Base-by-base conservation (phyloP, 2,329 filamentous ascomycete genomes). In the Monosporascus sp. region DNA sequence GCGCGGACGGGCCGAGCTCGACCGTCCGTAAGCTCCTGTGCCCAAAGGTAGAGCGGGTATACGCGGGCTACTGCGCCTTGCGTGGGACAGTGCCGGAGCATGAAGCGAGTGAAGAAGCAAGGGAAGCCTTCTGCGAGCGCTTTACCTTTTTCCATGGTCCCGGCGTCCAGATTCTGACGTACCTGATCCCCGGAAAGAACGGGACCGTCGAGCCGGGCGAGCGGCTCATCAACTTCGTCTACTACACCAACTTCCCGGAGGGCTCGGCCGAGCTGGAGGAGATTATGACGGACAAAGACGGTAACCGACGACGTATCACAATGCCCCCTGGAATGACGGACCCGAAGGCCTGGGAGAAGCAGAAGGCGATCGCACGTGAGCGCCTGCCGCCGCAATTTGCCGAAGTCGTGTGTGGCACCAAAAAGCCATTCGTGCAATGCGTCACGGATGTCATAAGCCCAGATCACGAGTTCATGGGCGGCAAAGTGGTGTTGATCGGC, bases 201-300 rank as follows among this genome's bases (percentile, higher is more conserved):
- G 75, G 75, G 2, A 67, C 66, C 2, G 59, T 75, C 5, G 64
- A 70, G 47, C 68, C 64, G 0, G 74, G 73, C 3, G 54, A 70
- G 20, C 68, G 74, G 0, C 69, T 73, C 16, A 66, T 76, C 50
- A 78, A 76, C 57, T 76, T 71, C 61, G 74, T 77, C 17, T 78
- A 73, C 64, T 77, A 77, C 58, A 67, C 67, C 53, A 74, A 75
- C 51, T 70, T 71, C 50, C 62, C 69, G n/a, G 65, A 63, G 44
- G 64, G 62, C 3, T 71, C 68, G 0, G 7, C 58, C 1, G 66
- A 65, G 48, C 53, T 71, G 2, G 64, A 68, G 40, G 63, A 68
- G 46, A 66, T 72, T 41, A 65, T 72, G 57, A 72, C 69, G 5
- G 70, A 71, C 47, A 53, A 49, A 45, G 37, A 70, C 37, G 69